phyloP scores from a whole-genome alignment of 192 early-diverging fungal species.

The Entomortierella lignicola region DNA sequence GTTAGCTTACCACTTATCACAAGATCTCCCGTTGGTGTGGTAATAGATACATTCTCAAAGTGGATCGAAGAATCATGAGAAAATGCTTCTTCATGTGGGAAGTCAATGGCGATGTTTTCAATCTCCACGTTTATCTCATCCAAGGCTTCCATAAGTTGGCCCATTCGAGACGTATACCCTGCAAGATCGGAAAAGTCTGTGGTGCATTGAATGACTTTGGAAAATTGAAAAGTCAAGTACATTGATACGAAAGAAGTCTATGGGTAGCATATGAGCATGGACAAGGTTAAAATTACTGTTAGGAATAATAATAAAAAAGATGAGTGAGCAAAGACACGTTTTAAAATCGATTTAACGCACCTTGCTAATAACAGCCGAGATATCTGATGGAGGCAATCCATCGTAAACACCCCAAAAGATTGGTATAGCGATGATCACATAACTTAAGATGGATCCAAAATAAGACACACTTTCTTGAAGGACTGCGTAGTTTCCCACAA shows the following conservation, averaged over 20 bases:
- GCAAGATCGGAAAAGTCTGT: conserved; percentile 79
- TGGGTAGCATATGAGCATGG: background rate
- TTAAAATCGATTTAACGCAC: conserved; percentile 12
- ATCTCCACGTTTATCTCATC: conserved; percentile 62
- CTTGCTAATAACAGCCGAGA: conserved; percentile 82
- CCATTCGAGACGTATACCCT: conserved; percentile 86
- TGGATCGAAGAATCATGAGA: conserved; percentile 42
- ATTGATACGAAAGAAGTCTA: conserved; percentile 85
- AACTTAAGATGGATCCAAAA: conserved; percentile 83
- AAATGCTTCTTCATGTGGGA: conserved; percentile 52
- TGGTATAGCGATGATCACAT: conserved; percentile 83
- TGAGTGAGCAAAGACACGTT: background rate
- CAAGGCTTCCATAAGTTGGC: conserved; percentile 80
- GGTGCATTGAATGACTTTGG: conserved; percentile 74
- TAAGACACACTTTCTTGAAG: conserved; percentile 77
- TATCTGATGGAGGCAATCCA: conserved; percentile 69
- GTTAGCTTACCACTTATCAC: conserved; percentile 25
- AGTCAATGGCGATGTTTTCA: conserved; percentile 62
- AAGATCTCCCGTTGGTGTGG: conserved; percentile 27
- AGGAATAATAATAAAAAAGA: background rate
- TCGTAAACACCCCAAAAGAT: conserved; percentile 87
- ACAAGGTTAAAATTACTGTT: background rate
- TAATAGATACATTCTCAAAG: conserved; percentile 35
- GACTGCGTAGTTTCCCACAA: no score
- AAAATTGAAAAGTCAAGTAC: conserved; percentile 86